A percentile compares a stretch with the other conserved stretches of the same genome.
These are phyloP conservation scores for Pontederia crassipes DNA, from an alignment of 176 grass and related monocot genomes.

Conservation along the genomic window DNA sequence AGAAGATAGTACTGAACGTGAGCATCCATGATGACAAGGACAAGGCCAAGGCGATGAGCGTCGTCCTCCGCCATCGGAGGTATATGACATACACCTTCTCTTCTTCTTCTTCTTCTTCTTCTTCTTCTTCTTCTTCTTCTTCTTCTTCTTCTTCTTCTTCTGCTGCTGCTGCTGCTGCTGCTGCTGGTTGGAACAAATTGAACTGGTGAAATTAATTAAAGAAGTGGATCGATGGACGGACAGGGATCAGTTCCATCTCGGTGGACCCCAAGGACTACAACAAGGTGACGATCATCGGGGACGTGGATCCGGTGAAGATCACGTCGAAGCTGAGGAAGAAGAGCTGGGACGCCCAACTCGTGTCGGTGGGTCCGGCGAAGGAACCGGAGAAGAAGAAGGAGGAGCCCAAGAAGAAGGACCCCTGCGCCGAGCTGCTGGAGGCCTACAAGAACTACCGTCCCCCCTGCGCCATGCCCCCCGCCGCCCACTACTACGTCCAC, in stretches of 20 bases:
- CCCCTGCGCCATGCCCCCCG: too few species aligned
- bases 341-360: neutral
- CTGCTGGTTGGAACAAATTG: too few species aligned
- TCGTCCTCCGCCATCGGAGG: neutral
- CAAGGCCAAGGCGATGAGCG: slow-evolving; percentile 1
- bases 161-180: too few species aligned
- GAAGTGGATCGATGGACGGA: neutral
- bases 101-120: too few species aligned
- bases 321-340: neutral
- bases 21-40: neutral
- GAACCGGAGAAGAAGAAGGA: slow-evolving; percentile 7
- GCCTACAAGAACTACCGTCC: slow-evolving; percentile 7
- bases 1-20: slow-evolving; percentile 1
- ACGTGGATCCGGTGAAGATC: neutral
- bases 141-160: too few species aligned
- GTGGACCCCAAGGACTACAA: neutral
- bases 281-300: neutral
- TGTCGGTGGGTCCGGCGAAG: slow-evolving; percentile 5
- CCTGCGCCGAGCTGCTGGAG: neutral
- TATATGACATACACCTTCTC: too few species aligned
- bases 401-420: neutral
- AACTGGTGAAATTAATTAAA: too few species aligned
- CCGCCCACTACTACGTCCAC: too few species aligned
- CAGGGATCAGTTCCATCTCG: slow-evolving; percentile 1
- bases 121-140: too few species aligned